Evolutionary conservation across 176 grass and related monocot genomes (phyloP).

Genomic region (Rhipidocladum racemiflorum): DNA sequence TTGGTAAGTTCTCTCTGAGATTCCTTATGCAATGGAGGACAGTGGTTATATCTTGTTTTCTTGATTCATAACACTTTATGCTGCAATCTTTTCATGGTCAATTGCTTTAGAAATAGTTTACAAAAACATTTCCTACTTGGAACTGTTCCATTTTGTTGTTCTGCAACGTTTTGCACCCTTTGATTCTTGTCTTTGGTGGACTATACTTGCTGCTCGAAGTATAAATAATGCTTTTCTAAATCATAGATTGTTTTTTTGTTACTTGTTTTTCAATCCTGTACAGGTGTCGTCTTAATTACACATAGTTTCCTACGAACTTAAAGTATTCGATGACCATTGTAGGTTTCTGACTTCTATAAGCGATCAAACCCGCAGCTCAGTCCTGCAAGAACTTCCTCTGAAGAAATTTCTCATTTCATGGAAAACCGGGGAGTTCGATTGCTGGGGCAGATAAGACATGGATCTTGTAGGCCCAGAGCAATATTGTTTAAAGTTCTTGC

Average conservation of each 20-base stretch:
- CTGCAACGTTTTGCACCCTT: background rate
- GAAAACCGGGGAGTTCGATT: constrained; percentile 81
- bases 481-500: constrained; percentile 98
- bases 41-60: background rate
- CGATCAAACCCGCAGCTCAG: constrained; percentile 73
- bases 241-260: background rate
- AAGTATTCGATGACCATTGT: constrained; percentile 33
- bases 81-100: background rate
- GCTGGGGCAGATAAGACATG: constrained; percentile 96
- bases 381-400: constrained; percentile 71
- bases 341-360: constrained; percentile 94
- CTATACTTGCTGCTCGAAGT: constrained; percentile 9
- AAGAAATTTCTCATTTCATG: constrained; percentile 77
- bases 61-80: background rate
- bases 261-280: constrained; percentile 15
- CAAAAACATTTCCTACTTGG: constrained; percentile 15
- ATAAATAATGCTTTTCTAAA: background rate
- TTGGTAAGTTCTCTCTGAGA: constrained; percentile 65
- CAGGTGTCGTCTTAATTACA: background rate
- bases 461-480: constrained; percentile 85
- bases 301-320: constrained; percentile 8
- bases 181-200: background rate
- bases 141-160: constrained; percentile 19
- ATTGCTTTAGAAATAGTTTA: constrained; percentile 19
- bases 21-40: constrained; percentile 37